Percentiles rank a stretch among this genome's conserved stretches.
These are phyloP conservation scores for Lumnitzera littorea DNA, from an alignment of 345 rosid species.

Conservation along the genomic window DNA sequence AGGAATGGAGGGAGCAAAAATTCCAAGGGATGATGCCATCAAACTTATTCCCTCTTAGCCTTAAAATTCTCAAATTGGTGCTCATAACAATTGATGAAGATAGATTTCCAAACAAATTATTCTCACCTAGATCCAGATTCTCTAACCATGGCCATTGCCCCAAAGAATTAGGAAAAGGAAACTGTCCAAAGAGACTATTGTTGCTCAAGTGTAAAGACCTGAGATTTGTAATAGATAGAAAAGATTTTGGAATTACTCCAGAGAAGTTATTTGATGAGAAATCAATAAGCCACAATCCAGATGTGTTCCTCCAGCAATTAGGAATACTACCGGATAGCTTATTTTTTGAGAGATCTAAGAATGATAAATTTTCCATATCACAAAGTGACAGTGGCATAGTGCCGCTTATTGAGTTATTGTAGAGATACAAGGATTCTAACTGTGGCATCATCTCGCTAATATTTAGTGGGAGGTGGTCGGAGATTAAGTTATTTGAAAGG, in stretches of 20 bases:
- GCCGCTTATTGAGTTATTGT: background rate
- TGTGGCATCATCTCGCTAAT: background rate
- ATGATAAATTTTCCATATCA: background rate
- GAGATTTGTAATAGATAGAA: background rate
- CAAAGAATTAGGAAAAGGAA: background rate
- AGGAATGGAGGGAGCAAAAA: constrained; percentile 2
- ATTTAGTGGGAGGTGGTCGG: no score
- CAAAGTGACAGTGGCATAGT: background rate
- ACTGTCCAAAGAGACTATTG: constrained; percentile 8
- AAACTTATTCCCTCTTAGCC: background rate
- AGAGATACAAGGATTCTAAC: no score
- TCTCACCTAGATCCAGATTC: constrained; percentile 7
- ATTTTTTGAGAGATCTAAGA: background rate
- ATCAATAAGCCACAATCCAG: background rate
- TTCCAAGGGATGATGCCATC: background rate
- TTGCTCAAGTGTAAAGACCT: background rate
- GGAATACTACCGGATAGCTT: constrained; percentile 6
- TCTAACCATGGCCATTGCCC: background rate
- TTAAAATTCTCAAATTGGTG: background rate
- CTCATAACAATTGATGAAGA: background rate
- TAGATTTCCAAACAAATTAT: background rate
- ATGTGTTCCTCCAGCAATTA: constrained; percentile 1
- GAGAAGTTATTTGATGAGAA: constrained; percentile 1
- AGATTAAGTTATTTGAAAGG: background rate
- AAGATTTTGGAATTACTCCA: background rate